Evolutionary conservation across 2,329 filamentous ascomycete genomes (phyloP), one percentile per base, ranked within the genome.

Genomic region (Fusarium austroafricanum): DNA sequence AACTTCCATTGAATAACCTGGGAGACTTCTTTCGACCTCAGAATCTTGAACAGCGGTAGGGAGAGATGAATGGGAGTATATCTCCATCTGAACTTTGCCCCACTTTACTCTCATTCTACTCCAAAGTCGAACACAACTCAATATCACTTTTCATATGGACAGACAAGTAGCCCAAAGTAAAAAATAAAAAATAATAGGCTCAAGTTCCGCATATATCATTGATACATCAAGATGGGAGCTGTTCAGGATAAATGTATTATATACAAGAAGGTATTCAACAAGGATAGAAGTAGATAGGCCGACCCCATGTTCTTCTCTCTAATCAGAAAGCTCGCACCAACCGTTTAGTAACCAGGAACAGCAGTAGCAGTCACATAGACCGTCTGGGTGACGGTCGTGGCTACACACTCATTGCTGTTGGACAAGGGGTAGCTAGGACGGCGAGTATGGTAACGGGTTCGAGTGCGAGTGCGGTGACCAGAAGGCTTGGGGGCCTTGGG

Each of bases 291-390:
- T 33, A 23, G 33, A 35, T 20, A 31, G 15, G 17, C 15, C 52
- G 20, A 47, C 37, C 40, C 20, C 26, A 40, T 44, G 11, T 35
- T 51, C 9, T 8, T 37, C 31, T 26, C 9, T 23, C 28, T 38
- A 11, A 31, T 55, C 26, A 39, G 9, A 10, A 12, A 26, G 14
- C 46, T 26, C 37, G 20, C 17, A 10, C 28, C n/a, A 31, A n/a
- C 33, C n/a, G 23, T 38, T 56, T 66, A 66, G 50, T 58, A 61
- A 37, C 45, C 40, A 21, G 60, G 33, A 31, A 23, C 47, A 23
- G 59, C 26, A 21, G 68, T 71, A 10, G 68, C 65, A 53, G 71
- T 73, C 43, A 73, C 71, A 31, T 73, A 73, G 55, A 71, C 65
- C 2, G 71, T 73, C 11, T 58, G 52, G 35, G 58, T 71, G 4